Base-by-base conservation (phyloP, 805 yeast genomes). In the Teunomyces pallodes region DNA sequence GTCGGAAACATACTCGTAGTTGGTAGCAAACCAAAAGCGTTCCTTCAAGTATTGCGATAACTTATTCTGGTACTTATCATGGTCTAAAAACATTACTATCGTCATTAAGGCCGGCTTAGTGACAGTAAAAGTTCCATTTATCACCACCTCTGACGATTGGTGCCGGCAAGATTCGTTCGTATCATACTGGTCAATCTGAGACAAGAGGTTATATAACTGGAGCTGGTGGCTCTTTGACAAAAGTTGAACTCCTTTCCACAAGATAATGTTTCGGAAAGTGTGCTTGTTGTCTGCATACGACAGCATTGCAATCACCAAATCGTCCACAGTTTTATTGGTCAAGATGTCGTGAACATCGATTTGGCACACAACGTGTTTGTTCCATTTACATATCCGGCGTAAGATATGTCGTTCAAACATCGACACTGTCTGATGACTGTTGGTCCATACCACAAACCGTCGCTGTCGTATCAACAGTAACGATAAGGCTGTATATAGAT, bases 21-120 rank as follows among this genome's bases (percentile, higher is more conserved):
- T 47, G 32, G 50, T 46, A 24, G 51, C 30, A 28, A 54, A 54
- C 52, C 54, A 49, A 42, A 54, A 54, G 46, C 50, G 48, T 44
- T 51, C 53, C 46, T 51, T 51, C 26, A 54, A 43, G 26, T 44
- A 45, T 30, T 46, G 57, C 20, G 47, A 47, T 10, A 54, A 36
- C 46, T 43, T 43, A 26, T 13, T 16, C 8, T 36, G 40, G 17
- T 43, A 36, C 9, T 38, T 9, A 16, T 39, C 40, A 27, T 47
- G 46, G 24, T 47, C 54, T 36, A 51, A 38, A 9, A 51, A 48
- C 27, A 47, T 29, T 6, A 53, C 33, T 9, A 54, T 26, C n/a
- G 48, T 43, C 31, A 48, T 49, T 9, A 49, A 41, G 26, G 36
- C 39, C 33, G 47, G 53, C 36, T 39, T 42, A 5, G 42, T 38